Conservation (phyloP, 2,329 filamentous ascomycete genomes). For the Venturia effusa region DNA sequence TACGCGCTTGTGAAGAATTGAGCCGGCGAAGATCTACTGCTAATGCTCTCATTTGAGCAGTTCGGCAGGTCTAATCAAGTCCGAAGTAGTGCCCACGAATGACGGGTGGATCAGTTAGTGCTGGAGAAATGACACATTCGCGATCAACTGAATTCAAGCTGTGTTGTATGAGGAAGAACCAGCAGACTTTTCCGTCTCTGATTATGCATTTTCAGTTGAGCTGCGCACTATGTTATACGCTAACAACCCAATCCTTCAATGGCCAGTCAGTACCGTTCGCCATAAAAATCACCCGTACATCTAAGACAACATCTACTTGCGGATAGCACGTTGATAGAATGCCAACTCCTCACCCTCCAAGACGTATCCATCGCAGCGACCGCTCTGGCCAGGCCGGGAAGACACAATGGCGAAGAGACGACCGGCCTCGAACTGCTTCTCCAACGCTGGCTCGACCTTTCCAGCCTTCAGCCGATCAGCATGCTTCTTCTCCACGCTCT, state of each 20-base stretch:
- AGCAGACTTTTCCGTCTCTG: neutral
- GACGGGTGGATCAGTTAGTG: no score
- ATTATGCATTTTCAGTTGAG: neutral
- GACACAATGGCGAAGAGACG: constrained; percentile 90
- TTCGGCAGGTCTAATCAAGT: no score
- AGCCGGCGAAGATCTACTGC: no score
- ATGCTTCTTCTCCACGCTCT: constrained; percentile 94
- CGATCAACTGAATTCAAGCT: neutral
- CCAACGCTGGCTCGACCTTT: constrained; percentile 86
- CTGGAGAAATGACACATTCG: neutral
- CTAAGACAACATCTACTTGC: constrained; percentile 57
- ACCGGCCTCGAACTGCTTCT: constrained; percentile 99
- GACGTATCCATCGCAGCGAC: constrained; percentile 93
- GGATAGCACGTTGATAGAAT: constrained; percentile 99
- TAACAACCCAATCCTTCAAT: neutral
- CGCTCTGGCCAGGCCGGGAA: constrained; percentile 91
- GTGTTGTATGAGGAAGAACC: neutral
- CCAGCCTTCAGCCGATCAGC: constrained; percentile 73
- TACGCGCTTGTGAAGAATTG: no score
- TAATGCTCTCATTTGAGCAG: no score
- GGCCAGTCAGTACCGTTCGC: constrained; percentile 8
- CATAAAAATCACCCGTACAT: neutral
- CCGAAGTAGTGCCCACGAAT: no score
- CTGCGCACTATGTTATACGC: neutral
- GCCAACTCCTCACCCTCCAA: constrained; percentile 98